Base-by-base conservation (phyloP, 139 green algal species). In the Limnomonas spitsbergensis region DNA sequence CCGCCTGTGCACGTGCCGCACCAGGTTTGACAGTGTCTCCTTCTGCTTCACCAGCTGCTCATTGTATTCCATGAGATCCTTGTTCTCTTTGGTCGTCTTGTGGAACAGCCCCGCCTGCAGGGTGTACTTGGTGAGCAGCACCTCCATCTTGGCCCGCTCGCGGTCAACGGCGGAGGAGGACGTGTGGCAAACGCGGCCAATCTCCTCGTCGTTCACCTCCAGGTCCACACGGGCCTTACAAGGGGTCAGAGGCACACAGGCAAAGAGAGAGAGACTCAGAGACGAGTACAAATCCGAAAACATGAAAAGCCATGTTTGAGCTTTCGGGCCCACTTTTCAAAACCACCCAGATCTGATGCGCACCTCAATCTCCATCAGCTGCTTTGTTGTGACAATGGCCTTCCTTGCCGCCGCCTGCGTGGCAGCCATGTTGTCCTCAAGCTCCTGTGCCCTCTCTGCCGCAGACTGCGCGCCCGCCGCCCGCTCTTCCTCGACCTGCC, bases 141-240 rank as follows among this genome's bases (percentile, higher is more conserved):
- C 47, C 47, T 61, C 47, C 47, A 61, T 14, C 47, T 20, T 14
- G 14, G 47, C 20, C 20, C 20, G 29, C 66, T 40, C 4, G 20
- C 2, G 4, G 3, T 14, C 66, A 4, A 7, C 35, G 38, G 66
- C 66, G 2, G 20, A 40, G 66, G 2, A 27, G 20, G 35, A 2
- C 6, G 66, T 29, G 38, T 38, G 6, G 66, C 4, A 73, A 1
- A 77, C 54, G 0, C 81, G 70, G 31, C 67, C 35, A 38, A 85
- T 76, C 81, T 85, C 81, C 81, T 82, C 75, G 32, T 85, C 81
- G 53, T 82, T 82, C 31, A 85, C 37, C 61, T 82, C 77, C 3
- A 42, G 37, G 72, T 82, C 81, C 1, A 85, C 53, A 0, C 56
- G 39, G 31, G 81, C 69, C 77, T 85, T 72, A 66, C 26, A 36